Conservation (phyloP, 176 grass and related monocot genomes). For the Phragmites australis region DNA sequence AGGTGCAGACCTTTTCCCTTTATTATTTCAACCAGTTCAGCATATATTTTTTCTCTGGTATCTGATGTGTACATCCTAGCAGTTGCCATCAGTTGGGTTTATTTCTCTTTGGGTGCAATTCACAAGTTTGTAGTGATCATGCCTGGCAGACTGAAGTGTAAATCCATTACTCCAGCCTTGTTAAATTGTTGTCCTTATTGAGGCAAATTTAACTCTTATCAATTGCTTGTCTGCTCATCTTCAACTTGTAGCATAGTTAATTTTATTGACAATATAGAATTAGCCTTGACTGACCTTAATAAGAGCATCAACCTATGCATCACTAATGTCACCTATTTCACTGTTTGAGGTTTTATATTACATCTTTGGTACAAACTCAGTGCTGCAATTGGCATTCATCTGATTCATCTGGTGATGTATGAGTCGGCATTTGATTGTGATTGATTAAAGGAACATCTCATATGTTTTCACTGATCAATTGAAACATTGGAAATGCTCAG, state of each 20-base stretch:
- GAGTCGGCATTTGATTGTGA: constrained; percentile 6
- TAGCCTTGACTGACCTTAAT: constrained; percentile 5
- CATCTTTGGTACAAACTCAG: constrained; percentile 3
- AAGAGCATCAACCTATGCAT: background rate
- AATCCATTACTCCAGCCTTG: background rate
- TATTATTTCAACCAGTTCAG: constrained; percentile 4
- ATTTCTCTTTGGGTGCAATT: constrained; percentile 16
- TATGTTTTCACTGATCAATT: constrained; percentile 22
- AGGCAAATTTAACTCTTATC: constrained; percentile 2
- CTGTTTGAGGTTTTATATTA: background rate
- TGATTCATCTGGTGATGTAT: constrained; percentile 10
- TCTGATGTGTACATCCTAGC: constrained; percentile 19
- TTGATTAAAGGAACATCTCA: constrained; percentile 12
- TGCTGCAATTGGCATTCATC: constrained; percentile 7
- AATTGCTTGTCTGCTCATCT: background rate
- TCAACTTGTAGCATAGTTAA: background rate
- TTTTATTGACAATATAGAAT: background rate
- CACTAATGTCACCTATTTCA: background rate
- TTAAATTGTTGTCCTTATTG: background rate
- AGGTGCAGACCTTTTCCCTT: constrained; percentile 50
- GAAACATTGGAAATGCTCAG: constrained; percentile 46
- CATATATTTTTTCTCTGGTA: constrained; percentile 30
- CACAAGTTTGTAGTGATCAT: constrained; percentile 16
- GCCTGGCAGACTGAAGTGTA: constrained; percentile 1
- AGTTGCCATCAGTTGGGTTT: constrained; percentile 14